Evolutionary conservation across 306 rosid species (phyloP), one percentile per base, ranked within the genome.

Genomic region (Betula pendula): DNA sequence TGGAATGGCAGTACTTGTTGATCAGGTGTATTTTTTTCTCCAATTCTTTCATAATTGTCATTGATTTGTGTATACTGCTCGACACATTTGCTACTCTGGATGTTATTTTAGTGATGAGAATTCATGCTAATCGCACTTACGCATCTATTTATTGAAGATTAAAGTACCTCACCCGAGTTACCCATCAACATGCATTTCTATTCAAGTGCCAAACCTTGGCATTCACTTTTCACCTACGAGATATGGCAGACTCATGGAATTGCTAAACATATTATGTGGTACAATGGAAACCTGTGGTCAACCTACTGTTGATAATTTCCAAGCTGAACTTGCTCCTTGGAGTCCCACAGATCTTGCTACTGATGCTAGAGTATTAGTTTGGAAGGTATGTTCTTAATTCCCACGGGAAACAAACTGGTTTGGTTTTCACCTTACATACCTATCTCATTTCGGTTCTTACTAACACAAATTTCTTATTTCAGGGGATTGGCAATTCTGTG

Each of bases 401-500:
- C 13, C 24, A 52, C n/a, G n/a, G 22, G 60, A 71, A 70, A 59
- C 24, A 69, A 77, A 52, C 42, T 31, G 56, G 50, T 33, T 25
- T 2, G 38, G 14, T 49, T 6, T 50, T 69, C 51, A 58, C 48
- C 27, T 25, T 77, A 50, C 71, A 29, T 40, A 6, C 5, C 60
- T 45, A 27, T 76, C 71, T 77, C 35, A 77, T 27, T 25, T 68
- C 13, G 35, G 40, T 72, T 70, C 13, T 73, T 70, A 55, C 45
- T 65, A 35, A 60, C 49, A 71, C 74, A 35, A 42, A 40, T 48
- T 73, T 76, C 72, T 74, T 71, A 67, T 81, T 77, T 62, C 84
- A 95, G 99, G 97, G 99, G 66, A 88, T 95, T 67, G 99, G 99
- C 58, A 95, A 95, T 87, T 95, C 97, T 33, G 87, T 95, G 67